Evolutionary conservation across 2,329 filamentous ascomycete genomes (phyloP), one percentile per base, ranked within the genome.

Genomic region (Coniella vitis): DNA sequence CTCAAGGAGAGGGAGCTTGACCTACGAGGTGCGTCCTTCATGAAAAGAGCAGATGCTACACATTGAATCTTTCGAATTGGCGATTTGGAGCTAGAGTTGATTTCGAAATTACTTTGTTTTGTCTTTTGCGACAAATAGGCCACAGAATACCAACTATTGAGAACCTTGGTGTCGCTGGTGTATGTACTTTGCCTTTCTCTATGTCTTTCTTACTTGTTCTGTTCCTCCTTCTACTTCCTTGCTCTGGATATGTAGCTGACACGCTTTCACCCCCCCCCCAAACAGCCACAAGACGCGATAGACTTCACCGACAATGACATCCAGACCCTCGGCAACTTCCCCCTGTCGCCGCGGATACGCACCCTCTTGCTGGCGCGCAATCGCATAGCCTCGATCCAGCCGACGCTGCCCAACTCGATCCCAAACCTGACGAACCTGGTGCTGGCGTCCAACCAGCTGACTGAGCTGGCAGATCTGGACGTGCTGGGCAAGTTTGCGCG

Each of bases 221-320:
- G 49, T 41, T 38, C 38, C 47, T 25, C 49, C 34, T 37, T 35
- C 4, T 17, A 3, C 17, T 7, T 13, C 22, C 13, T 10, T 13
- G 32, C 39, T 35, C 20, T 22, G 12, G 21, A 36, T 19, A 13
- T 25, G 17, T 9, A 16, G 17, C 16, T 41, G 38, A 7, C 21
- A 38, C 13, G 22, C 3, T 35, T 53, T 57, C 47, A 52, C 41
- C 16, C 4, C 19, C 29, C 25, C 20, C 13, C 14, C 37, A 14
- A 8, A 14, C 61, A 94, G 88, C 88, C 90, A 60, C 90, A 94
- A 78, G 93, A 97, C 74, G 84, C 88, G 57, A 94, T 98, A 75
- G 93, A 98, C 72, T 84, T 98, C 62, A 97, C 93, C 68, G 93
- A 98, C 75, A 98, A 98, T 69, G 90, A 96, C 69, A 91, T 98